These are phyloP conservation scores for Candida lessepsii DNA, from an alignment of 805 yeast genomes.

Conservation along the genomic window DNA sequence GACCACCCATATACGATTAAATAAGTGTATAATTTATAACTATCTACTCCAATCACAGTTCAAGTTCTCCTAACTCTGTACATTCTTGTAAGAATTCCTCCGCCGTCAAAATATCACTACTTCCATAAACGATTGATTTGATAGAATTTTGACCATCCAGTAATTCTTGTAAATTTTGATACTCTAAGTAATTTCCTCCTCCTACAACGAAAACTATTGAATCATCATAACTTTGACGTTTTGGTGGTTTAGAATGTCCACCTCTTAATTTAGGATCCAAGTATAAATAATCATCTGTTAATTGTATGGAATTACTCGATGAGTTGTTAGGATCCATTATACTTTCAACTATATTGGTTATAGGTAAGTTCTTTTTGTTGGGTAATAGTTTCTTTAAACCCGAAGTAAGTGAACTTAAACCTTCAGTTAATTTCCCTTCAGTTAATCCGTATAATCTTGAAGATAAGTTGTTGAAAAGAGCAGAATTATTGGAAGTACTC, in stretches of 20 bases:
- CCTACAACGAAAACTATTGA: slow-evolving; percentile 92
- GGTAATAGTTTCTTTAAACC: slow-evolving; percentile 87
- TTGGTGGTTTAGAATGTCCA: slow-evolving; percentile 84
- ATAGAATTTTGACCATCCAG: slow-evolving; percentile 35
- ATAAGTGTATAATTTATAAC: too few species aligned
- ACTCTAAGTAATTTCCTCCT: slow-evolving; percentile 94
- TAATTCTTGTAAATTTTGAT: slow-evolving; percentile 93
- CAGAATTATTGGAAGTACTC: slow-evolving; percentile 42
- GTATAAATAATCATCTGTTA: slow-evolving; percentile 86
- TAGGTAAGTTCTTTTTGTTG: slow-evolving; percentile 81
- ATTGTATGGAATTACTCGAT: slow-evolving; percentile 56
- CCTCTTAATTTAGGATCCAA: slow-evolving; percentile 93
- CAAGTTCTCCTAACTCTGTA: slow-evolving; percentile 40
- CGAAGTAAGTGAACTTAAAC: slow-evolving; percentile 83
- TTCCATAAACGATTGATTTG: slow-evolving; percentile 78
- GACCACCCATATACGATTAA: too few species aligned
- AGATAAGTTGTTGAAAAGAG: slow-evolving; percentile 70
- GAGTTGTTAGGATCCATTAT: slow-evolving; percentile 79
- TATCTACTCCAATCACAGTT: too few species aligned
- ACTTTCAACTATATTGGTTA: slow-evolving; percentile 88
- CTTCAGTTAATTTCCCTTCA: slow-evolving; percentile 81
- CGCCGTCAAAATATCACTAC: slow-evolving; percentile 75
- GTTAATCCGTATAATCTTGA: slow-evolving; percentile 77
- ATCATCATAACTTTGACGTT: slow-evolving; percentile 75
- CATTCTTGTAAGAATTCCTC: slow-evolving; percentile 67